phyloP scores from a whole-genome alignment of 805 yeast species.

The Candida gorgasii region DNA sequence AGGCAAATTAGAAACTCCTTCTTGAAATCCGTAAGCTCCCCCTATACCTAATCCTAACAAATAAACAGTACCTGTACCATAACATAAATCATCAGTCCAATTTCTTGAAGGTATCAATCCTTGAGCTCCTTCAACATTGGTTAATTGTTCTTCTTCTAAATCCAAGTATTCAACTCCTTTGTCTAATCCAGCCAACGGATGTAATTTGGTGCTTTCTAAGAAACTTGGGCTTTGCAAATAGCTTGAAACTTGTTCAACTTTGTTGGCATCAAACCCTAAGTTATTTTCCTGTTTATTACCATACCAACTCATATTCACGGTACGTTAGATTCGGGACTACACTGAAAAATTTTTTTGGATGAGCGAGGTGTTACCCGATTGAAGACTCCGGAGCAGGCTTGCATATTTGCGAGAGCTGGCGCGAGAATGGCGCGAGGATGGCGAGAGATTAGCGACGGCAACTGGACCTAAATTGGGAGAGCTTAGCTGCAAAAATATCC shows the following conservation, averaged over 20 bases:
- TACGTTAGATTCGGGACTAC: not conserved
- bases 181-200: constrained; percentile 91
- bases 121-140: constrained; percentile 80
- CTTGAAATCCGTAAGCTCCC: constrained; percentile 84
- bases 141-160: constrained; percentile 75
- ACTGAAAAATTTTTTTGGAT: constrained; percentile 6
- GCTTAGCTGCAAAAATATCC: too few species aligned
- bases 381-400: too few species aligned
- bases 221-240: constrained; percentile 61
- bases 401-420: too few species aligned
- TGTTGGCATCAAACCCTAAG: constrained; percentile 65
- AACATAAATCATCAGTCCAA: constrained; percentile 96
- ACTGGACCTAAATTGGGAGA: too few species aligned
- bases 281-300: constrained; percentile 29
- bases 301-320: constrained; percentile 41
- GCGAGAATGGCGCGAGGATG: too few species aligned
- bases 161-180: constrained; percentile 88
- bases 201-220: constrained; percentile 66
- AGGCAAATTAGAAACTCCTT: constrained; percentile 80
- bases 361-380: constrained; percentile 3
- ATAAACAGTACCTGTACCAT: constrained; percentile 95
- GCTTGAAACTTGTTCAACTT: constrained; percentile 62
- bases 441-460: too few species aligned
- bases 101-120: constrained; percentile 95
- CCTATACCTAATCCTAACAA: constrained; percentile 84